These are phyloP conservation scores for Penicillium sp. DNA, from an alignment of 2,329 filamentous ascomycete genomes.

Conservation along the genomic window DNA sequence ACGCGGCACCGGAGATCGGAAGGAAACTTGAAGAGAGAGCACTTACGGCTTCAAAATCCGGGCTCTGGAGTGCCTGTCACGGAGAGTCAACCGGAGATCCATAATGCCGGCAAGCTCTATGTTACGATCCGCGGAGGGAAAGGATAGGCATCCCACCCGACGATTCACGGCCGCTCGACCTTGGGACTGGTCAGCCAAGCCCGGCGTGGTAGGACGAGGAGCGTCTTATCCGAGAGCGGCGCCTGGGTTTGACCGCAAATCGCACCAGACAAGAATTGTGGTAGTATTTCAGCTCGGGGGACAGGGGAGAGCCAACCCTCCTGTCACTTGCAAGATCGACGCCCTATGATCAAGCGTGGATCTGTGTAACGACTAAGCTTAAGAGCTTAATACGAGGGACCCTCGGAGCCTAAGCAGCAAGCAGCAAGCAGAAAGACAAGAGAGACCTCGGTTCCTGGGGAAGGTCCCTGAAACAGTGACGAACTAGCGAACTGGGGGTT, in stretches of 20 bases:
- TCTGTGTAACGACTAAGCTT: conserved; percentile 22
- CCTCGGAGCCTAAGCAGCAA: background rate
- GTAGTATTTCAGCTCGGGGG: conserved; percentile 18
- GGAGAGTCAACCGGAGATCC: conserved; percentile 23
- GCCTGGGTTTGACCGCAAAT: background rate
- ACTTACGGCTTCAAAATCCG: conserved; percentile 36
- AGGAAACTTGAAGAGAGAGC: background rate
- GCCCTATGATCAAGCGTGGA: conserved; percentile 26
- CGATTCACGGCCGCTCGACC: background rate
- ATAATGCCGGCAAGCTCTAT: conserved; percentile 25
- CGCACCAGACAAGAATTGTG: conserved; percentile 14
- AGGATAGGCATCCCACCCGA: conserved; percentile 19
- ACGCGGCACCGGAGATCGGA: conserved; percentile 5
- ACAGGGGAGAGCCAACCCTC: conserved; percentile 1
- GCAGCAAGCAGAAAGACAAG: background rate
- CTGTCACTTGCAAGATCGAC: conserved; percentile 13
- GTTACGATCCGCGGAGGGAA: conserved; percentile 23
- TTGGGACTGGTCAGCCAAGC: background rate
- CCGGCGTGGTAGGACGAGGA: background rate
- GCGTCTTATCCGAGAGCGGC: background rate
- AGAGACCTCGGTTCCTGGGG: conserved; percentile 20
- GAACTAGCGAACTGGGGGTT: background rate
- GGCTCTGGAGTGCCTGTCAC: conserved; percentile 20
- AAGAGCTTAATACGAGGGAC: conserved; percentile 3
- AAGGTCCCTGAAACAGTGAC: background rate